phyloP scores from a whole-genome alignment of 2,329 filamentous ascomycete genomes.

The Periglandula ipomoeae region DNA sequence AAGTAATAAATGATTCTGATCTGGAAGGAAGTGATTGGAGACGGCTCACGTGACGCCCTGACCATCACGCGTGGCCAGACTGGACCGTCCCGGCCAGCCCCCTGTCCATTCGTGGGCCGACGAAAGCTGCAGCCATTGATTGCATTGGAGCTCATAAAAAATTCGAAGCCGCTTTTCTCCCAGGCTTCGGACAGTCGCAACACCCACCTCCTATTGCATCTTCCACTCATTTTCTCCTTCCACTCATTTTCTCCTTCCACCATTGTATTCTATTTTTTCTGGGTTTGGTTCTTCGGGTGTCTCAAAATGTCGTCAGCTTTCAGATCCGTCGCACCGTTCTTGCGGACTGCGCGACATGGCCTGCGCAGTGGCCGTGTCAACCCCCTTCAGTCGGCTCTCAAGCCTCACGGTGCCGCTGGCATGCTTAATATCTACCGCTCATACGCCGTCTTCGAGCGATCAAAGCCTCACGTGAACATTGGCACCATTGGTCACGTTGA shows the following conservation, averaged over 20 bases:
- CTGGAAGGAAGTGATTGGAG: not conserved
- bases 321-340: slow-evolving; percentile 66
- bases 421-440: slow-evolving; percentile 57
- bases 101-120: not conserved
- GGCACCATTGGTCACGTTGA: slow-evolving; percentile 99
- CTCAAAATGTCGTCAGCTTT: slow-evolving; percentile 71
- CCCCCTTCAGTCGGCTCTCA: slow-evolving; percentile 65
- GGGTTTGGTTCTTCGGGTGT: not conserved
- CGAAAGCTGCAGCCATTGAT: not conserved
- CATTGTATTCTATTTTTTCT: slow-evolving; percentile 16
- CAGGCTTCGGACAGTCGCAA: slow-evolving; percentile 15
- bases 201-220: slow-evolving; percentile 10
- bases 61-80: not conserved
- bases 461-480: slow-evolving; percentile 97
- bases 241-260: slow-evolving; percentile 17
- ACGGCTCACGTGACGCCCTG: slow-evolving; percentile 7
- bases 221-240: slow-evolving; percentile 16
- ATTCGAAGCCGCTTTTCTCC: slow-evolving; percentile 19
- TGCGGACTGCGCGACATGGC: slow-evolving; percentile 72
- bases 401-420: slow-evolving; percentile 51
- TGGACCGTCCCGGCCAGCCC: slow-evolving; percentile 3
- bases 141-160: slow-evolving; percentile 25
- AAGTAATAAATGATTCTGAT: not conserved
- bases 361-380: slow-evolving; percentile 61
- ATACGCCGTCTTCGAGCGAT: slow-evolving; percentile 70